Base-by-base conservation (phyloP, 1,284 basidiomycete genomes). In the Phellinidium pouzarii region DNA sequence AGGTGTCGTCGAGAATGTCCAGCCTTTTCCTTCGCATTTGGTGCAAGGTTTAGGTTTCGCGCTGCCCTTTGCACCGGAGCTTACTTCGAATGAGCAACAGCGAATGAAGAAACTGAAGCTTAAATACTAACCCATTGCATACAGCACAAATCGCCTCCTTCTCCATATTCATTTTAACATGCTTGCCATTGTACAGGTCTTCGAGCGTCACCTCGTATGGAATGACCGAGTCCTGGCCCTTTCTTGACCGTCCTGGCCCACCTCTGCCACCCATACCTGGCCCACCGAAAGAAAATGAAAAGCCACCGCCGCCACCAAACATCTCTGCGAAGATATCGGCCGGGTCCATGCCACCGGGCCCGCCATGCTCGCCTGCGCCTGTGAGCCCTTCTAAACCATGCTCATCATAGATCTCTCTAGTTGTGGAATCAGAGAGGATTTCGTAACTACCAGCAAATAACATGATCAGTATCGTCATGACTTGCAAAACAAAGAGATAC, bases 121-220 rank as follows among this genome's bases (percentile, higher is more conserved):
- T 37, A 31, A 29, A 19, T n/a, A 69, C 80, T 51, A 61, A 89
- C 80, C 94, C 94, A 66, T 85, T 81, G 67, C 95, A 99, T 4
- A 72, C 68, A 20, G 74, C 73, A 68, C 94, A 98, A 4, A 90
- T 71, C 11, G 87, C 72, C 64, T 94, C 84, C 62, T 91, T 86
- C 68, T 94, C 90, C 71, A 97, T 81, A 61, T 85, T 89, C 74
- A 98, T 85, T 64, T 87, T 88, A 44, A 95, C 86, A 12, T 79
- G 80, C 68, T 94, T 94, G 29, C 95, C 95, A 56, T 87, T 89
- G 70, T 93, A 98, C 25, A 95, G 73, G 65, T 98, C 94, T 66
- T 96, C 93, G 31, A 99, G 76, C 3, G 88, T 86, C 53, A 97
- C 91, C 17, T 88, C 77, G 65, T 95, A 90, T 2, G 84, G 79